phyloP scores from a whole-genome alignment of 345 rosid genomes.

The Bruguiera gymnorhiza region DNA sequence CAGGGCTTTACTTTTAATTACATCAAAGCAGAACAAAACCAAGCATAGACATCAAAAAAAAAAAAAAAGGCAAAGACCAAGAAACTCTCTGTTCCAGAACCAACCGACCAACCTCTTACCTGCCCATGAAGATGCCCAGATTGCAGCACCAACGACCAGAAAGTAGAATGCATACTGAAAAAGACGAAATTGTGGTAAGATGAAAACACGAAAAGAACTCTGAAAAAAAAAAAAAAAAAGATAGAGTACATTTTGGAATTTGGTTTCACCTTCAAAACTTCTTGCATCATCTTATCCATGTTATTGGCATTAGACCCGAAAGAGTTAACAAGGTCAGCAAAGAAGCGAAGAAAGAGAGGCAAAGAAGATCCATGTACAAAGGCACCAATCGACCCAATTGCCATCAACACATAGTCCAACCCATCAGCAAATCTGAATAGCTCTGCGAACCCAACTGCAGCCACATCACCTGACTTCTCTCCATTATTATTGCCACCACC shows the following conservation, averaged over 20 bases:
- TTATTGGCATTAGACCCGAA: conserved; percentile 92
- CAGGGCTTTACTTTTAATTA: conserved; percentile 4
- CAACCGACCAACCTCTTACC: conserved; percentile 34
- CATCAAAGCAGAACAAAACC: neutral
- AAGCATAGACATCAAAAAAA: conserved; percentile 6
- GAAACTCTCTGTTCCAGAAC: neutral
- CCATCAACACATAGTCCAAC: conserved; percentile 88
- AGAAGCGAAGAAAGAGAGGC: conserved; percentile 91
- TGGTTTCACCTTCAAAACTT: conserved; percentile 77
- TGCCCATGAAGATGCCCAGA: conserved; percentile 99
- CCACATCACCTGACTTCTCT: conserved; percentile 51
- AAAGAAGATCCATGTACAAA: conserved; percentile 89
- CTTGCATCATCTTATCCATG: conserved; percentile 93
- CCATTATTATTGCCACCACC: conserved; percentile 14
- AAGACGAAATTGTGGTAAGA: neutral
- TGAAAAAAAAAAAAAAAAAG: conserved; percentile 20
- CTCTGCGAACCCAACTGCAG: conserved; percentile 63
- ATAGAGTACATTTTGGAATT: neutral
- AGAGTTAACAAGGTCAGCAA: conserved; percentile 98
- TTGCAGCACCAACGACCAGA: conserved; percentile 96
- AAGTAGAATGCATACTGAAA: conserved; percentile 92
- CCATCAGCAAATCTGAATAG: conserved; percentile 97
- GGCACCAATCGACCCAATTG: conserved; percentile 94
- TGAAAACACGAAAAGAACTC: too few species aligned
- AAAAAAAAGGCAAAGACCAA: neutral